Evolutionary conservation across 2,329 filamentous ascomycete genomes (phyloP).

Genomic region (Truncatella angustata): DNA sequence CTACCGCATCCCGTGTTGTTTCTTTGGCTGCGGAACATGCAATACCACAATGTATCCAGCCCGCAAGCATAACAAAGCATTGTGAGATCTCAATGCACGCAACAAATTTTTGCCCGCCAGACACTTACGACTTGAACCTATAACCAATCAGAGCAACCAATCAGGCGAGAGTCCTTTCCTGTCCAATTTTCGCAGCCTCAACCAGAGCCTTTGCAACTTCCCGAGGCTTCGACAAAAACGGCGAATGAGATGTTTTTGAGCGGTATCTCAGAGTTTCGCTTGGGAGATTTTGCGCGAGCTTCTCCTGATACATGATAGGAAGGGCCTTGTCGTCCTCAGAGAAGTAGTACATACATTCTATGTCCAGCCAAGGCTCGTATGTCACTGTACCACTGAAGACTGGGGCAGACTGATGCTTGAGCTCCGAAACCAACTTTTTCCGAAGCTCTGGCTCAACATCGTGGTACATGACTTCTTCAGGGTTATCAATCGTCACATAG

Average conservation of each 20-base stretch:
- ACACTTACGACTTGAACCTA: no score
- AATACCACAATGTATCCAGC: no score
- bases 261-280: constrained; percentile 11
- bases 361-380: constrained; percentile 21
- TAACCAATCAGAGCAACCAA: no score
- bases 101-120: no score
- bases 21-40: no score
- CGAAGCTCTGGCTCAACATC: constrained; percentile 15
- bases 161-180: background rate
- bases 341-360: constrained; percentile 18
- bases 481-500: constrained; percentile 12
- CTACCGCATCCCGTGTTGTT: no score
- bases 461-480: constrained; percentile 18
- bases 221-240: constrained; percentile 16
- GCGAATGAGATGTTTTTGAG: constrained; percentile 15
- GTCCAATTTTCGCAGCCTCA: background rate
- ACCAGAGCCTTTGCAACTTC: constrained; percentile 3
- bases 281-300: constrained; percentile 12
- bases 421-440: constrained; percentile 12
- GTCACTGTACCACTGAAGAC: constrained; percentile 16
- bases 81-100: no score
- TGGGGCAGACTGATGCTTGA: constrained; percentile 17
- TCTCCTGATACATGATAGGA: constrained; percentile 12
- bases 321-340: constrained; percentile 18
- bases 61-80: no score